A percentile compares a stretch with the other conserved stretches of the same genome.
These are phyloP conservation scores for Pleurotus pulmonarius DNA, from an alignment of 768 basidiomycete genomes.

Conservation along the genomic window DNA sequence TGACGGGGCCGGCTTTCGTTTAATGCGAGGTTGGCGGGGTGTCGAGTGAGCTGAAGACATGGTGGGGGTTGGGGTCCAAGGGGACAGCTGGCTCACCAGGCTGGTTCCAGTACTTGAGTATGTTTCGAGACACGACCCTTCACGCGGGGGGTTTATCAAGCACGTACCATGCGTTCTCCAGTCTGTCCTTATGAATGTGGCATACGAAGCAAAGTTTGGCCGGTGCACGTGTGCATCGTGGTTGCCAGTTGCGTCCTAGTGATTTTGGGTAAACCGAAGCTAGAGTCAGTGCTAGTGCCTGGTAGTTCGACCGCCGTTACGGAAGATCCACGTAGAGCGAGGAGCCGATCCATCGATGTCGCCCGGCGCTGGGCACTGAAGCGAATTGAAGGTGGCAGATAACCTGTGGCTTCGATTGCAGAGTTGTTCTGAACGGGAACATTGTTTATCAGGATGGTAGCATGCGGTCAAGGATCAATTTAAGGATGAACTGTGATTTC, in stretches of 20 bases:
- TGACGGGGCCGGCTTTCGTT: constrained; percentile 56
- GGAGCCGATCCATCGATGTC: no score
- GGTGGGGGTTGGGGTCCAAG: not conserved
- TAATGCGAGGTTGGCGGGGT: constrained; percentile 24
- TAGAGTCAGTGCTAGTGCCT: not conserved
- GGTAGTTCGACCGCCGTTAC: not conserved
- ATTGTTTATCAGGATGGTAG: not conserved
- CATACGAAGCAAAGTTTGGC: not conserved
- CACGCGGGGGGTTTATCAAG: constrained; percentile 3
- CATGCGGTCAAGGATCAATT: not conserved
- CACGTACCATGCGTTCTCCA: constrained; percentile 5
- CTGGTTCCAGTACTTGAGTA: not conserved
- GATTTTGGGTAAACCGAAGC: not conserved
- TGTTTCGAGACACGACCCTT: not conserved
- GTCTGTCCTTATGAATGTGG: constrained; percentile 7
- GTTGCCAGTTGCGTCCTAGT: not conserved
- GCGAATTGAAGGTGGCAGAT: no score
- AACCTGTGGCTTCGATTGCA: not conserved
- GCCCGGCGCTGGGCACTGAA: no score
- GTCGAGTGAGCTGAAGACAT: not conserved
- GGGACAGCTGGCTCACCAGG: not conserved
- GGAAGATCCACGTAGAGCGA: no score
- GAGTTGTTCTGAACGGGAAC: not conserved
- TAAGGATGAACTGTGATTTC: no score
- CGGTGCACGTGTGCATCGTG: not conserved